Evolutionary conservation across 257 asterid species (phyloP).

Genomic region (Nicotiana tomentosiformis): DNA sequence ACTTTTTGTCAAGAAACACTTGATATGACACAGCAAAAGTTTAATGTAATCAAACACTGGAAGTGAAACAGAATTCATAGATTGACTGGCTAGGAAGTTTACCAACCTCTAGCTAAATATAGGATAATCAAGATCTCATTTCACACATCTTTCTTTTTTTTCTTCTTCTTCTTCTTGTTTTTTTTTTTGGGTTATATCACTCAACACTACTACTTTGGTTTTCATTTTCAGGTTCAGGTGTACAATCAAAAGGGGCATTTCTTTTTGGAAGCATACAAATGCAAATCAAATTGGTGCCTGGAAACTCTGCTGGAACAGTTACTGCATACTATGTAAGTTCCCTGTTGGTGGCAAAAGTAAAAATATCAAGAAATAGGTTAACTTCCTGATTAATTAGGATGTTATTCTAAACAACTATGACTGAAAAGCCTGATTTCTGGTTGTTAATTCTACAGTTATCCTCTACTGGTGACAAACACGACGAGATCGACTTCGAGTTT

Average conservation of each 20-base stretch:
- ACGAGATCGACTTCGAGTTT: constrained; percentile 84
- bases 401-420: no score
- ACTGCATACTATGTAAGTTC: constrained; percentile 57
- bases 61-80: background rate
- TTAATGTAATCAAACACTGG: background rate
- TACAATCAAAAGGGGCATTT: constrained; percentile 46
- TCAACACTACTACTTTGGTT: background rate
- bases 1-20: no score
- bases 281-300: constrained; percentile 58
- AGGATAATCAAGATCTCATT: no score
- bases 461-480: constrained; percentile 53
- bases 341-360: no score
- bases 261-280: constrained; percentile 69
- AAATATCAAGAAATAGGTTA: no score
- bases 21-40: no score
- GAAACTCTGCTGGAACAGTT: constrained; percentile 79
- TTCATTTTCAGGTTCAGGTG: constrained; percentile 49
- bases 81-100: background rate
- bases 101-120: no score
- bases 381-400: no score
- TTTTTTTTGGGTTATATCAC: background rate
- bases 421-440: background rate
- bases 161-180: no score
- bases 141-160: no score
- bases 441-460: constrained; percentile 38